Conservation (phyloP, 768 basidiomycete genomes). For the Mycena metata region DNA sequence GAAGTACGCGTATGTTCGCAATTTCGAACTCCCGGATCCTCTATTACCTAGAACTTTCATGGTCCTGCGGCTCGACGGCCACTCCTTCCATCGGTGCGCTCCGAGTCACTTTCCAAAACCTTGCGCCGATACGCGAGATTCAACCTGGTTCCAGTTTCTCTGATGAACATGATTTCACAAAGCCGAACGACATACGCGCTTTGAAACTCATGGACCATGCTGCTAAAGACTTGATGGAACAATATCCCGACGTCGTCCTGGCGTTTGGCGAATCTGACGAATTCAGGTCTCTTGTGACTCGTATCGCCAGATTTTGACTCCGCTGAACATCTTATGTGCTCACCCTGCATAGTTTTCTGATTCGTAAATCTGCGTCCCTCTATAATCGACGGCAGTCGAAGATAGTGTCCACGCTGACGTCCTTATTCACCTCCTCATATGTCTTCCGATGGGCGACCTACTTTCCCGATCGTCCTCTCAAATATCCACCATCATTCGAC, state of each 20-base stretch:
- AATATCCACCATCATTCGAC: constrained; percentile 94
- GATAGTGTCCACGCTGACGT: constrained; percentile 37
- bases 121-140: background rate
- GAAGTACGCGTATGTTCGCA: constrained; percentile 91
- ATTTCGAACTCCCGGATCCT: constrained; percentile 90
- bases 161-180: constrained; percentile 82
- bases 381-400: constrained; percentile 92
- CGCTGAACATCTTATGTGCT: constrained; percentile 83
- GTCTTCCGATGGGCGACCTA: constrained; percentile 87
- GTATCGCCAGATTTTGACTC: constrained; percentile 47
- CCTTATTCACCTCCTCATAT: constrained; percentile 78
- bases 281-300: constrained; percentile 72
- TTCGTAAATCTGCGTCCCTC: constrained; percentile 78
- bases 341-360: constrained; percentile 77
- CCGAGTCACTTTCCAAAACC: background rate
- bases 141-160: constrained; percentile 73
- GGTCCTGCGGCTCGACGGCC: constrained; percentile 91
- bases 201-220: constrained; percentile 94
- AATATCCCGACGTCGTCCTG: constrained; percentile 85
- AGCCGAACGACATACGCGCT: constrained; percentile 93
- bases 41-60: constrained; percentile 88
- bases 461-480: constrained; percentile 78
- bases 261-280: constrained; percentile 98
- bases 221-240: constrained; percentile 84
- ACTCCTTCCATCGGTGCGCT: constrained; percentile 89